Evolutionary conservation across 2,329 filamentous ascomycete species (phyloP), one percentile per base, ranked within the genome.

Genomic region (Sporothrix mexicana): DNA sequence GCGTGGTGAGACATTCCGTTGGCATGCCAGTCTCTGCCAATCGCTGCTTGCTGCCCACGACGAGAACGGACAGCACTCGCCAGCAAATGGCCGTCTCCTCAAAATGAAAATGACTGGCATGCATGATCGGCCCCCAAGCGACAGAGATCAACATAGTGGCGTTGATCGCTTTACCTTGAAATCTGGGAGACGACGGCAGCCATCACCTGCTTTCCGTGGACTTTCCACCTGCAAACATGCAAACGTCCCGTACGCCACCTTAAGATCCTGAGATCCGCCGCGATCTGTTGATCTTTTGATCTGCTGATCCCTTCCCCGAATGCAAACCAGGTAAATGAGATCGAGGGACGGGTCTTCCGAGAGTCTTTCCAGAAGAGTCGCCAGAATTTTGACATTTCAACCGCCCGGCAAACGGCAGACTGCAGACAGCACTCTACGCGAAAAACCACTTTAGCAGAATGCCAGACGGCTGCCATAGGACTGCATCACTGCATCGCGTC

Each of bases 101-200:
- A n/a, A n/a, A n/a, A n/a, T n/a, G n/a, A n/a, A n/a, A 36, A 36
- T 36, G 7, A 23, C 30, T 62, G 59, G 59, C 17, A 64, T 64
- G 59, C 30, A 36, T 36, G 30, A 36, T 36, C 30, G 30, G 30
- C 30, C 30, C 30, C 30, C 30, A 36, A 36, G 30, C 3, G 30
- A 36, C 30, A 36, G 30, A 36, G 30, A 36, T 4, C 30, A 7
- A 36, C 36, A 43, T 4, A 67, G 30, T 20, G 62, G n/a, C 17
- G 64, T 25, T 45, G 64, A 67, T 67, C 64, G 45, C 45, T 67
- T 67, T 67, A 45, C 62, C 43, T 49, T 49, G n/a, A 8, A 61
- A 49, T 67, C 23, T 67, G 9, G 10, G 30, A n/a, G n/a, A n/a
- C n/a, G n/a, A n/a, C n/a, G n/a, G n/a, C n/a, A n/a, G n/a, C n/a